These are phyloP conservation scores for Aspergillus aculeatus DNA, from an alignment of 2,329 filamentous ascomycete species.

Conservation along the genomic window DNA sequence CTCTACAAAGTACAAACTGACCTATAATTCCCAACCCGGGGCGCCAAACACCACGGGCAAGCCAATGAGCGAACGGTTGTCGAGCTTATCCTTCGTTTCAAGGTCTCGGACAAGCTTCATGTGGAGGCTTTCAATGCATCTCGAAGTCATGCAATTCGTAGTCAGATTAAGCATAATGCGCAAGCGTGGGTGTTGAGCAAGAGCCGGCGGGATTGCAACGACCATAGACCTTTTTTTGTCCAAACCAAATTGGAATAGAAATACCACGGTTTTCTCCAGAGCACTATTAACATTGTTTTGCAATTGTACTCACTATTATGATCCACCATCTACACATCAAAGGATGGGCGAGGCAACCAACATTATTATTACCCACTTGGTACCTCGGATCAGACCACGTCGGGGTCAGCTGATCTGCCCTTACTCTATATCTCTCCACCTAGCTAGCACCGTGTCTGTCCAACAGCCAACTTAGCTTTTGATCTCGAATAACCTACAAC, in stretches of 20 bases:
- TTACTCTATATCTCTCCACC: too few species aligned
- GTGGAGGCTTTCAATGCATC: conserved; percentile 4
- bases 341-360: too few species aligned
- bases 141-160: conserved; percentile 13
- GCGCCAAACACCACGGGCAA: neutral
- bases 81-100: neutral
- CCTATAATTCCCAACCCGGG: too few species aligned
- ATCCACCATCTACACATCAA: too few species aligned
- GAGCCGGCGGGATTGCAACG: neutral
- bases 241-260: neutral
- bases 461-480: too few species aligned
- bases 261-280: neutral
- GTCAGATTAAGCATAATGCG: conserved; percentile 1
- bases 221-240: neutral
- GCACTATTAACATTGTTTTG: too few species aligned
- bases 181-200: neutral
- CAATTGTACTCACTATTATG: too few species aligned
- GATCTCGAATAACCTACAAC: too few species aligned
- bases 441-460: too few species aligned
- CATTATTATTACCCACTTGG: neutral
- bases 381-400: neutral
- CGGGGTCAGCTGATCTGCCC: neutral
- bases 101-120: neutral
- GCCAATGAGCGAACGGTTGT: neutral
- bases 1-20: neutral